Evolutionary conservation across 495 filamentous ascomycete genomes (phyloP), one percentile per base, ranked within the genome.

Genomic region (Lophiotrema nucula): DNA sequence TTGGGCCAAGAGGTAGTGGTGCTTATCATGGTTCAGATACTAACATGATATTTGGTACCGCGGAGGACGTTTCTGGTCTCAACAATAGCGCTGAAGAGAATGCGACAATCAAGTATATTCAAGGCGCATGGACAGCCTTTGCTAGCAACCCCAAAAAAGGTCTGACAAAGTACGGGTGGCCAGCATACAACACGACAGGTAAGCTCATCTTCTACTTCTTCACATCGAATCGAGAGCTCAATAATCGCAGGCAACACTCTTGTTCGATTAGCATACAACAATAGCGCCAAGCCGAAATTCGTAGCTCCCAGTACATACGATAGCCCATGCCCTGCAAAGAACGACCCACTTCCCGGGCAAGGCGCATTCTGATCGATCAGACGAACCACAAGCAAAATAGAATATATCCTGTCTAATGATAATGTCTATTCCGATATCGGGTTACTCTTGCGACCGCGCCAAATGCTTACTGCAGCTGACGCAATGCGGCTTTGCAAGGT

Each of bases 21-120:
- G 62, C 57, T n/a, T 65, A 60, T 25, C 62, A 65, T 22, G 56
- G 56, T 6, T 41, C 25, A 13, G 62, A 65, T 19, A 43, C 56
- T 13, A 26, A 46, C 33, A 57, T 60, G 62, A 23, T 60, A 15
- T 65, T 65, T 38, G 62, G 62, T 2, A 60, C 57, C 4, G 51
- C 51, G 5, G 15, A 56, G 16, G 57, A 60, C 27, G 45, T 60
- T 5, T 53, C 47, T 12, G 57, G 56, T 15, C 15, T 48, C 38
- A 31, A 31, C 13, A 56, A 52, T 18, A 60, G 23, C 16, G 24
- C 37, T n/a, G 35, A 33, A 6, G 62, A 65, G 23, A 47, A 52
- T 19, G 50, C 46, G 5, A 60, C 58, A 24, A 37, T 37, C 13
- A 39, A 44, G n/a, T 51, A 56, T 35, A 61, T 65, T 18, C 49